Base-by-base conservation (phyloP, 2,329 filamentous ascomycete genomes). In the Dothideomycetes sp. region DNA sequence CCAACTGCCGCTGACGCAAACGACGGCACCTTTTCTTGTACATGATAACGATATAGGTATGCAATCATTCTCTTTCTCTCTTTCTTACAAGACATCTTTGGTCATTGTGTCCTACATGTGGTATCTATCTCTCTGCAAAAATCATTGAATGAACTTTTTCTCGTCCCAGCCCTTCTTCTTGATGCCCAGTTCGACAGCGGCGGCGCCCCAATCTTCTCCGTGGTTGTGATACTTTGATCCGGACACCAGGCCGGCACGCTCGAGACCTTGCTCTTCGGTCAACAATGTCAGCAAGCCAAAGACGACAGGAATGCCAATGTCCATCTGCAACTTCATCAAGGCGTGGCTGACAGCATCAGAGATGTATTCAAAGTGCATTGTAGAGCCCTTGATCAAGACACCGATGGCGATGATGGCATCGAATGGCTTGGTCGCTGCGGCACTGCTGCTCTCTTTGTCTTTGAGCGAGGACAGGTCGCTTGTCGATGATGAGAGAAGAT, bases 301-400 rank as follows among this genome's bases (percentile, higher is more conserved):
- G 45, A 96, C 76, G 45, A 98, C 82, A 22, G 91, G 91, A 36
- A 94, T 77, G 31, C 85, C 84, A 8, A 78, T 80, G 60, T 98
- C 89, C 41, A 96, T 71, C 63, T 94, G 87, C 45, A 96, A 80
- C 49, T 85, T 80, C 91, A 98, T 98, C 46, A 98, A 72, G 5
- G 86, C 91, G 47, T 94, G 85, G 44, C 80, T 86, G 5, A 93
- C 87, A 28, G 85, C 78, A 49, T 96, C 91, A 29, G 88, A 76
- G 54, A 98, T 98, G 68, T 98, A 96, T 67, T 98, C 91, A 57
- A 98, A 98, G 67, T 98, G 91, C 87, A 95, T 95, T 5, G 91
- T 96, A 65, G 94, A 84, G 61, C 91, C 91, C 70, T 98, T 98
- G 68, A 98, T 95, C 46, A 98, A 76, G 43, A 94, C 88, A 42